Conservation (phyloP, 139 green algal genomes). For the Ettlia oleoabundans region DNA sequence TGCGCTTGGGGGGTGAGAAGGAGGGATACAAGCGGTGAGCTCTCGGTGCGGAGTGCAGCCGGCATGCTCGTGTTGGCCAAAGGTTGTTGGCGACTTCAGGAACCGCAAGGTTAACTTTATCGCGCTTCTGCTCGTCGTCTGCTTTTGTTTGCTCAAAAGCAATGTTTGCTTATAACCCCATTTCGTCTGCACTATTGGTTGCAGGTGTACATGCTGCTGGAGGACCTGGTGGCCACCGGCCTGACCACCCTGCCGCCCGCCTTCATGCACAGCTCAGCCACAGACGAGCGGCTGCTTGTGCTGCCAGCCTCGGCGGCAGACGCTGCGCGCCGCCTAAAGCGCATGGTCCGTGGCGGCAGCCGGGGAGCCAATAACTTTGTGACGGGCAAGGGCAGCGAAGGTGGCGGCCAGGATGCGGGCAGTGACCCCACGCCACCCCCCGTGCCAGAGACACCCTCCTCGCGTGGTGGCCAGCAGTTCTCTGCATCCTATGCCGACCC, state of each 20-base stretch:
- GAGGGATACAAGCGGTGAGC: no score
- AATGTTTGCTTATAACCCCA: no score
- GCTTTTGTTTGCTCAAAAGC: no score
- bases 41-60: no score
- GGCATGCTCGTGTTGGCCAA: neutral
- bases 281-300: constrained; percentile 31
- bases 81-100: no score
- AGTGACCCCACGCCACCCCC: constrained; percentile 18
- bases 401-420: neutral
- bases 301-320: constrained; percentile 36
- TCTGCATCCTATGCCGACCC: constrained; percentile 30
- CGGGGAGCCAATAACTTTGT: constrained; percentile 18
- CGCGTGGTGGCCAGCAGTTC: constrained; percentile 27
- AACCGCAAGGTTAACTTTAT: no score
- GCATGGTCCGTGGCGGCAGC: constrained; percentile 15
- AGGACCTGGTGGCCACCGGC: constrained; percentile 33
- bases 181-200: no score
- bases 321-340: constrained; percentile 27
- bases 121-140: no score
- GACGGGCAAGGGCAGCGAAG: neutral
- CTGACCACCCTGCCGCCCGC: constrained; percentile 37
- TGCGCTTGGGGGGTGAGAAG: constrained; percentile 11
- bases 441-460: constrained; percentile 28
- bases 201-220: constrained; percentile 31
- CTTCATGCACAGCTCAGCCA: constrained; percentile 45